phyloP scores from a whole-genome alignment of 225 moss, liverwort and hornwort species.

The Polytrichum formosum region DNA sequence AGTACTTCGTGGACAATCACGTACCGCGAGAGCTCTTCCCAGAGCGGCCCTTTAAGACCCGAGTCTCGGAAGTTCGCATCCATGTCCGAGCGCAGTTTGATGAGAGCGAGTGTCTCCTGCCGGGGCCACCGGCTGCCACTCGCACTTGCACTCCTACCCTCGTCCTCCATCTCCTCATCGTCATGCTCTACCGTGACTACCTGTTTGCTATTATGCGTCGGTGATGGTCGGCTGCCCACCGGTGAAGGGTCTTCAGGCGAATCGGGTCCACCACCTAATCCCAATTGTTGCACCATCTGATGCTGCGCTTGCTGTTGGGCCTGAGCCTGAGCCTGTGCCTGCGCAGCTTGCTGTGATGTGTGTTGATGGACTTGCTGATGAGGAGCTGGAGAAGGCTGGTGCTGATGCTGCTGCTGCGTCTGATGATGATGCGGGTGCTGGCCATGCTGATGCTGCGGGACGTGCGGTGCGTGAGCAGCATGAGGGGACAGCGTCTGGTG shows the following conservation, averaged over 20 bases:
- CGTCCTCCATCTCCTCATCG: slow-evolving; percentile 91
- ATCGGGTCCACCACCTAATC: slow-evolving; percentile 62
- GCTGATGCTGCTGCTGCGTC: slow-evolving; percentile 50
- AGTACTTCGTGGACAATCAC: slow-evolving; percentile 17
- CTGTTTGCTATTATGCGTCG: slow-evolving; percentile 68
- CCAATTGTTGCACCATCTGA: slow-evolving; percentile 89
- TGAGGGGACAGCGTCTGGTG: slow-evolving; percentile 43
- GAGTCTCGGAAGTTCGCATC: slow-evolving; percentile 99
- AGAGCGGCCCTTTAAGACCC: slow-evolving; percentile 95
- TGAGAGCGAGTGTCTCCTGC: slow-evolving; percentile 95
- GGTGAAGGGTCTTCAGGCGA: slow-evolving; percentile 96
- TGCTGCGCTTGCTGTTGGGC: slow-evolving; percentile 72
- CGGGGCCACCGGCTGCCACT: slow-evolving; percentile 98
- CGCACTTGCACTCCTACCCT: slow-evolving; percentile 58
- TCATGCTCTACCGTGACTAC: slow-evolving; percentile 56
- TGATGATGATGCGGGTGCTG: slow-evolving; percentile 14
- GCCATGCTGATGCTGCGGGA: slow-evolving; percentile 20
- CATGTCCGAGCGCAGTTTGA: slow-evolving; percentile 99
- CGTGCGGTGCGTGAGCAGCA: slow-evolving; percentile 20
- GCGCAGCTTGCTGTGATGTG: slow-evolving; percentile 25
- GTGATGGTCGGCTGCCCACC: slow-evolving; percentile 82
- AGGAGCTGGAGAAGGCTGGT: slow-evolving; percentile 37
- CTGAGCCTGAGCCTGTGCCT: slow-evolving; percentile 14
- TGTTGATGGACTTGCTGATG: slow-evolving; percentile 42
- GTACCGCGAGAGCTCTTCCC: slow-evolving; percentile 99